Base-by-base conservation (phyloP, 345 rosid genomes). In the Balakata baccata region DNA sequence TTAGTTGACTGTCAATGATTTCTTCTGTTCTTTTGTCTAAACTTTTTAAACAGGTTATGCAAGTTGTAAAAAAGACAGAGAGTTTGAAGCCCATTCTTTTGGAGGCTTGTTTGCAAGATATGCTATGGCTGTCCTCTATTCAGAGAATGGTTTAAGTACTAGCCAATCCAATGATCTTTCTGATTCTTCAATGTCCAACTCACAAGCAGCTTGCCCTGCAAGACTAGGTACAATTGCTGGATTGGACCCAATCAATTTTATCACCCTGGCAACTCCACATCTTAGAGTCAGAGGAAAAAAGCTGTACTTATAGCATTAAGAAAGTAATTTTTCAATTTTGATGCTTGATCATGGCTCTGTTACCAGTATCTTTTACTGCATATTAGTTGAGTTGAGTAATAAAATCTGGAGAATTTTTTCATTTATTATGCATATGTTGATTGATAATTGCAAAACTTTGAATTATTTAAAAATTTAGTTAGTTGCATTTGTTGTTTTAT, bases 221-320 rank as follows among this genome's bases (percentile, higher is more conserved):
- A 78, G 70, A 71, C 78, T 77, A 75, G 96, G 90, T 80, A 86
- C 69, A 66, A 84, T 95, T 83, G 97, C 96, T 71, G 99, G 98
- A 67, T 84, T 95, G 74, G 94, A 95, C 75, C 92, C 99, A 29
- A 80, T 90, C 74, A 95, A 84, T 89, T 95, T 95, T 88, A 85
- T 95, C 75, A 88, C 97, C 76, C 83, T 95, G 91, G 99, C 98
- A 58, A 95, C 96, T 77, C 99, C 99, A 71, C 99, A 95, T 85
- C 97, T 95, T 45, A 98, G 99, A 38, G 99, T 92, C 73, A 86
- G 98, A 83, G 99, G 99, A 78, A 92, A 85, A 84, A 90, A 89
- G 78, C 99, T 92, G 97, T n/a, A 22, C 51, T 65, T 45, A 53
- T 56, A 18, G 53, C 62, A 17, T 9, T 60, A 20, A 14, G 12